Conservation (phyloP, 495 filamentous ascomycete genomes). For the Bryoglossum gracile region DNA sequence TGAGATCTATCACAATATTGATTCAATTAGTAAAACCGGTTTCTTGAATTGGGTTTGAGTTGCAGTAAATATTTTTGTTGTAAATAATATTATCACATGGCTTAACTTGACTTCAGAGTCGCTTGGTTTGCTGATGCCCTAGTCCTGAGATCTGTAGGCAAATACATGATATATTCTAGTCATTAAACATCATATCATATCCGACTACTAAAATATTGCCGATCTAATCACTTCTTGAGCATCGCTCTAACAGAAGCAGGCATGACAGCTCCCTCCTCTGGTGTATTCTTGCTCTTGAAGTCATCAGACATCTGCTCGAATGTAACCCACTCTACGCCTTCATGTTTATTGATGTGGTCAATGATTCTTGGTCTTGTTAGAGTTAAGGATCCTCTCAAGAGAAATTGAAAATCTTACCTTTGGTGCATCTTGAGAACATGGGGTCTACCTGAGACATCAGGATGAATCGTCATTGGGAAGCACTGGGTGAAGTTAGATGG, state of each 20-base stretch:
- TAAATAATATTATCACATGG: too few species aligned
- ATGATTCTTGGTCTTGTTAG: constrained; percentile 40
- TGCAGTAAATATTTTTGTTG: too few species aligned
- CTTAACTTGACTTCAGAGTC: too few species aligned
- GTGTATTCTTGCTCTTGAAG: constrained; percentile 61
- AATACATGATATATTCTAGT: too few species aligned
- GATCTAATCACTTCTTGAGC: constrained; percentile 36
- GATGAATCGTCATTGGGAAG: constrained; percentile 66
- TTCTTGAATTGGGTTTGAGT: too few species aligned
- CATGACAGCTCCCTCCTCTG: constrained; percentile 58
- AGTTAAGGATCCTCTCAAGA: constrained; percentile 24
- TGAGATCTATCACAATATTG: too few species aligned
- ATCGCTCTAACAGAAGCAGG: constrained; percentile 54
- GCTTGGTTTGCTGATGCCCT: too few species aligned
- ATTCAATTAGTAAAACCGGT: too few species aligned
- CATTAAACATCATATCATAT: too few species aligned
- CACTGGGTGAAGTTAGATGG: constrained; percentile 18
- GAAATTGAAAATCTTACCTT: constrained; percentile 20
- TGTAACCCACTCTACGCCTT: constrained; percentile 69
- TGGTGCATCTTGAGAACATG: constrained; percentile 61
- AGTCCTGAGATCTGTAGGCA: too few species aligned
- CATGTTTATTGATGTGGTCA: constrained; percentile 65
- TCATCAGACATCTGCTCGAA: constrained; percentile 61
- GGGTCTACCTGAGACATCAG: constrained; percentile 43
- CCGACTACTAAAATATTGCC: too few species aligned